phyloP scores from a whole-genome alignment of 1,284 basidiomycete genomes.

The Cerioporus squamosus region DNA sequence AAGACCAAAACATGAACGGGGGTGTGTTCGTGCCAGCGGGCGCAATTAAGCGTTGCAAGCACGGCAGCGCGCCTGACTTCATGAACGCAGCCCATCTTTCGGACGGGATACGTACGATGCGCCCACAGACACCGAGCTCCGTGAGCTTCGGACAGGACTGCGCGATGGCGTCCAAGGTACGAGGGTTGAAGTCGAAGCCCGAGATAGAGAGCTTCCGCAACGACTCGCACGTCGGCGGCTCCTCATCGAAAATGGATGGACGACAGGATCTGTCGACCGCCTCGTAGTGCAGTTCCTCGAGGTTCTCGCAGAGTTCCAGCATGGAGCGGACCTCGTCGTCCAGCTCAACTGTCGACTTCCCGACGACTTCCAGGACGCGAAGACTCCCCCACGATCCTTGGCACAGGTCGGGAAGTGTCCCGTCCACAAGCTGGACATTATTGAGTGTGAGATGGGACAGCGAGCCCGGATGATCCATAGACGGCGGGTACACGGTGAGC shows the following conservation, averaged over 20 bases:
- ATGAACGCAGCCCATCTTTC: constrained; percentile 48
- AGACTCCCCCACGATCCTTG: constrained; percentile 40
- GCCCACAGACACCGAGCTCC: constrained; percentile 44
- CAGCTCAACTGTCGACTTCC: constrained; percentile 36
- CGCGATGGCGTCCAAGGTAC: constrained; percentile 39
- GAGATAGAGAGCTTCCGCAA: constrained; percentile 38
- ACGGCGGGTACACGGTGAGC: constrained; percentile 44
- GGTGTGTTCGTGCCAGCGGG: constrained; percentile 44
- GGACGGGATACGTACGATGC: constrained; percentile 38
- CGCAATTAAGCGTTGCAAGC: constrained; percentile 40
- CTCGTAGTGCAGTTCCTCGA: constrained; percentile 33
- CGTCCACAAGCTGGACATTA: constrained; percentile 45
- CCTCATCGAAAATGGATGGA: constrained; percentile 30
- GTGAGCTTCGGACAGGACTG: constrained; percentile 43
- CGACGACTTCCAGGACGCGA: constrained; percentile 41
- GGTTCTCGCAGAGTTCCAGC: constrained; percentile 35
- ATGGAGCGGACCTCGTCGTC: constrained; percentile 45
- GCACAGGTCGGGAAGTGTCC: constrained; percentile 44
- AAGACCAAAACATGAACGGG: constrained; percentile 44
- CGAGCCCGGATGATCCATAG: constrained; percentile 38
- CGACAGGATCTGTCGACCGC: constrained; percentile 18
- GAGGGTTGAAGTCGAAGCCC: constrained; percentile 43
- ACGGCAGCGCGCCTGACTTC: constrained; percentile 36
- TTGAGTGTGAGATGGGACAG: constrained; percentile 47
- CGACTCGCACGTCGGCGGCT: constrained; percentile 20